Evolutionary conservation across 352 stramenopile species (phyloP).

Genomic region (Globisporangium echinulatum): DNA sequence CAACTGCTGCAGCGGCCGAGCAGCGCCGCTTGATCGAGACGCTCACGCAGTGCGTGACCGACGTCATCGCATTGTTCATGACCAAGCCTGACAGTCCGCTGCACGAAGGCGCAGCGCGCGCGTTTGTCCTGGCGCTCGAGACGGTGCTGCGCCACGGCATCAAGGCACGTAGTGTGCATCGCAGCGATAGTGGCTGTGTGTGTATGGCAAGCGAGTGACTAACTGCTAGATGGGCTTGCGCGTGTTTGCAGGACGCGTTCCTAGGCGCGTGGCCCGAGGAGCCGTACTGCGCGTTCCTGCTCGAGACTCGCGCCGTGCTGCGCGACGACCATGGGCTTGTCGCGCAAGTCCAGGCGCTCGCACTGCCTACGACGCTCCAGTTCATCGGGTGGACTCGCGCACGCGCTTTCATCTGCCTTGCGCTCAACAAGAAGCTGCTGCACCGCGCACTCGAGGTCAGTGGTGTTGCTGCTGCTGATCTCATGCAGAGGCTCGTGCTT

Average conservation of each 20-base stretch:
- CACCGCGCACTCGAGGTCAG: slow-evolving; percentile 55
- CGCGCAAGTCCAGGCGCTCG: slow-evolving; percentile 31
- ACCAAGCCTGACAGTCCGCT: slow-evolving; percentile 56
- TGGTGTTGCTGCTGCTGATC: neutral
- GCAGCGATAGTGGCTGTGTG: neutral
- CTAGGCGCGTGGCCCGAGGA: slow-evolving; percentile 55
- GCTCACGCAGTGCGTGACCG: slow-evolving; percentile 40
- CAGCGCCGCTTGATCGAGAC: slow-evolving; percentile 23
- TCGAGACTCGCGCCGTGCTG: slow-evolving; percentile 52
- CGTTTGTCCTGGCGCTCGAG: slow-evolving; percentile 61
- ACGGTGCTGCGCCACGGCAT: slow-evolving; percentile 57
- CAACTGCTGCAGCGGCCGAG: slow-evolving; percentile 19
- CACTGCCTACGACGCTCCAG: slow-evolving; percentile 25
- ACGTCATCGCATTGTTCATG: slow-evolving; percentile 73
- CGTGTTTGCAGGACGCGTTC: slow-evolving; percentile 25
- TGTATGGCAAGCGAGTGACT: neutral
- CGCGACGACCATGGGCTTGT: slow-evolving; percentile 69
- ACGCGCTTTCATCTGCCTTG: slow-evolving; percentile 52
- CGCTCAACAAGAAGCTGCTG: slow-evolving; percentile 73
- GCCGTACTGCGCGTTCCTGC: slow-evolving; percentile 64
- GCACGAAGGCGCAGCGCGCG: slow-evolving; percentile 58
- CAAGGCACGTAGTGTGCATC: slow-evolving; percentile 24
- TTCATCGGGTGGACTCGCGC: slow-evolving; percentile 64
- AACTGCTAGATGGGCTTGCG: too few species aligned
- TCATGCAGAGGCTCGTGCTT: neutral